A percentile compares a stretch with the other conserved stretches of the same genome.
phyloP scores from a whole-genome alignment of 176 grass and related monocot species.

The Areca catechu region DNA sequence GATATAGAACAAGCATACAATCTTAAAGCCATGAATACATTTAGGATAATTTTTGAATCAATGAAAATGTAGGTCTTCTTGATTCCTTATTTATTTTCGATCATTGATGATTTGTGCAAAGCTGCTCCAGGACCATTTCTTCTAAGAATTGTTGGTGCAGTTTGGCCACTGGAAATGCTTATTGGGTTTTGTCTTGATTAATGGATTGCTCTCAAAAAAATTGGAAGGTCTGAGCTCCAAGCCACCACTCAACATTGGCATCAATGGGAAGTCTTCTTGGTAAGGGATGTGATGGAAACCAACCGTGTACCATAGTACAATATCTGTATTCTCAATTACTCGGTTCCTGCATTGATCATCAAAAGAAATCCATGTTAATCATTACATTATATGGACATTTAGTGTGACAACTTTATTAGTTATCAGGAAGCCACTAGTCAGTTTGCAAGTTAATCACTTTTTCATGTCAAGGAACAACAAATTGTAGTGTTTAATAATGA shows the following conservation, averaged over 20 bases:
- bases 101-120: no score
- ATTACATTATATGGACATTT: no score
- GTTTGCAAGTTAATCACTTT: no score
- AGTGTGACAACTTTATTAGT: no score
- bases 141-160: background rate
- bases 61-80: no score
- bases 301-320: conserved; percentile 77
- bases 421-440: no score
- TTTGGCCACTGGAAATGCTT: background rate
- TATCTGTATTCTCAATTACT: conserved; percentile 39
- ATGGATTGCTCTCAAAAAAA: conserved; percentile 76
- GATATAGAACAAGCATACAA: no score
- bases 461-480: no score
- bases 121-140: background rate
- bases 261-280: conserved; percentile 87
- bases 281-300: conserved; percentile 73
- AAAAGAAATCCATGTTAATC: background rate
- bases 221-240: conserved; percentile 75
- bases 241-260: conserved; percentile 51
- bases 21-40: no score
- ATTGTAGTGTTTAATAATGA: no score
- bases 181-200: conserved; percentile 18
- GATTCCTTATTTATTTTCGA: no score
- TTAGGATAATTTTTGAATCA: no score
- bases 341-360: conserved; percentile 30